Conservation (phyloP, 345 rosid species). For the Eucalyptus dawsonii region DNA sequence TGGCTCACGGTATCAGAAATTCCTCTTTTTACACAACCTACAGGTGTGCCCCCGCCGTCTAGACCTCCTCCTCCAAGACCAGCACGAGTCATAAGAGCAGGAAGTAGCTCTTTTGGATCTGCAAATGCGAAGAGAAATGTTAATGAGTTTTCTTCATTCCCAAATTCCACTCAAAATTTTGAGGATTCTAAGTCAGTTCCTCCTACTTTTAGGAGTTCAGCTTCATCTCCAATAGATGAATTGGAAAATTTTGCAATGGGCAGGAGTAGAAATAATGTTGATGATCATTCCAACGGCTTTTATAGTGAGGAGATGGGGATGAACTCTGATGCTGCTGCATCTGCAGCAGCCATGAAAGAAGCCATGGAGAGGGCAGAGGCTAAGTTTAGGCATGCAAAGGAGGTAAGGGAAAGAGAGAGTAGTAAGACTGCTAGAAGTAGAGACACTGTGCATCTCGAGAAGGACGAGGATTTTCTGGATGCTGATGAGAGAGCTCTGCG, state of each 20-base stretch:
- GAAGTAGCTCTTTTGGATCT: constrained; percentile 20
- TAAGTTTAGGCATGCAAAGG: constrained; percentile 76
- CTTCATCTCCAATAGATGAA: constrained; percentile 48
- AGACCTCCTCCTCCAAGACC: constrained; percentile 98
- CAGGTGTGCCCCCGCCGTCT: constrained; percentile 84
- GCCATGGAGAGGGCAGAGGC: constrained; percentile 99
- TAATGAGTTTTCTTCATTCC: constrained; percentile 27
- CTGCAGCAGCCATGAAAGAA: constrained; percentile 96
- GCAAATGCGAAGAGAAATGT: constrained; percentile 35
- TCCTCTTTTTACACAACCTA: constrained; percentile 80
- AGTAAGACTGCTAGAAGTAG: constrained; percentile 53
- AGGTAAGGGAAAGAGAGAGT: constrained; percentile 76
- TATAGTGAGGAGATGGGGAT: constrained; percentile 45
- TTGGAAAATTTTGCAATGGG: constrained; percentile 63
- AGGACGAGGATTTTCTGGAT: constrained; percentile 30
- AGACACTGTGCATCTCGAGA: constrained; percentile 45
- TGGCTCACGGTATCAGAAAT: constrained; percentile 96
- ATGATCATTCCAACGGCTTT: constrained; percentile 31
- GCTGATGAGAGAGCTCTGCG: constrained; percentile 42
- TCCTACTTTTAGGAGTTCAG: constrained; percentile 15
- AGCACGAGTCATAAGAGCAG: constrained; percentile 34
- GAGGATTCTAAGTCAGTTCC: constrained; percentile 24
- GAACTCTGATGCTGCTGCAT: constrained; percentile 65
- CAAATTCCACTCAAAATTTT: constrained; percentile 34
- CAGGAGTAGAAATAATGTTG: constrained; percentile 21